Evolutionary conservation across 495 filamentous ascomycete species (phyloP).

Genomic region (Parathielavia appendiculata): DNA sequence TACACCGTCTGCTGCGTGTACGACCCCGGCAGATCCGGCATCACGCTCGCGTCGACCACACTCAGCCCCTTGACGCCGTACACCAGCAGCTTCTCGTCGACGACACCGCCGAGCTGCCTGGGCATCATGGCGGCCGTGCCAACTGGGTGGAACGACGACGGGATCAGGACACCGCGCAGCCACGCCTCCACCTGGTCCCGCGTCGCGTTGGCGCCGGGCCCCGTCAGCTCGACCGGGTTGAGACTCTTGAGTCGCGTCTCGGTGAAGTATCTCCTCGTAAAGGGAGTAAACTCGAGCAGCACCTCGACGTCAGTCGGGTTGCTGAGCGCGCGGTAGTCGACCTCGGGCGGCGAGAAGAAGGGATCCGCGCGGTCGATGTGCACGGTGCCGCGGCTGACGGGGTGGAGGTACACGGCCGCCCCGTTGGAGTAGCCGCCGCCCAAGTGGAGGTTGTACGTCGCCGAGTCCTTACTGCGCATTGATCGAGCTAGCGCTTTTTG

Average conservation of each 20-base stretch:
- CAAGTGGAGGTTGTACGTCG: constrained; percentile 37
- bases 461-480: constrained; percentile 33
- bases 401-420: constrained; percentile 36
- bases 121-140: constrained; percentile 45
- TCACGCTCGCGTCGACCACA: constrained; percentile 41
- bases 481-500: constrained; percentile 34
- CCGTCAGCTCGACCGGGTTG: constrained; percentile 24
- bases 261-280: constrained; percentile 33
- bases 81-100: constrained; percentile 37
- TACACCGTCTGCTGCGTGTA: constrained; percentile 40
- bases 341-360: constrained; percentile 34
- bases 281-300: constrained; percentile 39
- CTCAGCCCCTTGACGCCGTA: constrained; percentile 37
- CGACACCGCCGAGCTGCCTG: constrained; percentile 46
- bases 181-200: constrained; percentile 27
- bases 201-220: constrained; percentile 28
- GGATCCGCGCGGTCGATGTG: constrained; percentile 38
- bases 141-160: constrained; percentile 34
- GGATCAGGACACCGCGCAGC: constrained; percentile 16
- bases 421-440: constrained; percentile 28
- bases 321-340: constrained; percentile 44
- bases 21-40: constrained; percentile 34
- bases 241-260: constrained; percentile 26
- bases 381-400: constrained; percentile 40
- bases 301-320: constrained; percentile 44